A percentile compares a stretch with the other conserved stretches of the same genome.
Conservation (phyloP, 139 green algal species). For the Eudorina sp. region DNA sequence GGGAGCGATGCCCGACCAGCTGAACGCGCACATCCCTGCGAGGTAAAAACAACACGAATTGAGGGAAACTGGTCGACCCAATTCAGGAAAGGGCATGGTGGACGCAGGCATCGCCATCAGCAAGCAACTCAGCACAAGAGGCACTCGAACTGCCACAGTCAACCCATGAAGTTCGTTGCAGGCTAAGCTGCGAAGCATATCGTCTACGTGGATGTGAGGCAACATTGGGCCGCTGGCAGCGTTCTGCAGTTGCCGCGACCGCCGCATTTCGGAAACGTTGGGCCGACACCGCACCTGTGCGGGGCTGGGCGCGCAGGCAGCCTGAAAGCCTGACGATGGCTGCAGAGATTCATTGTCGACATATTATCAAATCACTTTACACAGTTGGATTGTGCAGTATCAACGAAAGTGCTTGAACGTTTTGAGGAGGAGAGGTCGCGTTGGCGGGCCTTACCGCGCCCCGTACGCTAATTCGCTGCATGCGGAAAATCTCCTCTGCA, state of each 20-base stretch:
- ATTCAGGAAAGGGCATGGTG: not conserved
- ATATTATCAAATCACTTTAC: not conserved
- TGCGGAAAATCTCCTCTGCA: no score
- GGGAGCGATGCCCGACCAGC: no score
- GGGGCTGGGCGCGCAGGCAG: not conserved
- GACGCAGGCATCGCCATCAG: no score
- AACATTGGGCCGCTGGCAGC: not conserved
- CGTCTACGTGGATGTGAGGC: no score
- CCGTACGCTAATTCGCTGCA: not conserved
- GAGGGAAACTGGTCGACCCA: not conserved
- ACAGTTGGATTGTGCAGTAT: not conserved
- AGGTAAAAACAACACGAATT: not conserved
- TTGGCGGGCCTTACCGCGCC: not conserved
- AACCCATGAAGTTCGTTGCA: no score
- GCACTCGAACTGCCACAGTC: not conserved
- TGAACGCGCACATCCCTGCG: not conserved
- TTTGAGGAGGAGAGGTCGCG: not conserved
- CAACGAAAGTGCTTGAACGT: not conserved
- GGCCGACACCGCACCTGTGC: constrained; percentile 5
- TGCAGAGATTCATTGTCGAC: not conserved
- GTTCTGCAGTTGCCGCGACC: not conserved
- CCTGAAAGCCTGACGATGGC: not conserved
- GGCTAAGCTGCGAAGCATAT: no score
- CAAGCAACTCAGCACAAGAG: not conserved
- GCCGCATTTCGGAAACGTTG: not conserved